phyloP scores from a whole-genome alignment of 371 early-diverging fungal genomes.

The Circinella minor region DNA sequence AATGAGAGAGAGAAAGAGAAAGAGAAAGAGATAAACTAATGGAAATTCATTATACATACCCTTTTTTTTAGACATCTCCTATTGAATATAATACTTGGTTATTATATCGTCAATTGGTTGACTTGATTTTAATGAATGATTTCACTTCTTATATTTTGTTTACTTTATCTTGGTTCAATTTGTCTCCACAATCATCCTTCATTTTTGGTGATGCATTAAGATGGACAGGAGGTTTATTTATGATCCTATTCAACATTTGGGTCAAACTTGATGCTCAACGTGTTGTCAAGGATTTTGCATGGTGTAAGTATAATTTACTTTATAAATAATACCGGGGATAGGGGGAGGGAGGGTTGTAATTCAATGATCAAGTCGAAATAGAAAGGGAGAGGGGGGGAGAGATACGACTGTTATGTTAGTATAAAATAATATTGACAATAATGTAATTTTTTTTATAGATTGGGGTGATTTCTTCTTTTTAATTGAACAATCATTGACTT shows the following conservation, averaged over 20 bases:
- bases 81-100: constrained; percentile 96
- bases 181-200: constrained; percentile 52
- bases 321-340: background rate
- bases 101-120: constrained; percentile 92
- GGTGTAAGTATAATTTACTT: constrained; percentile 76
- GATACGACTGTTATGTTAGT: too few species aligned
- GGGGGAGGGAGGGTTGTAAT: background rate
- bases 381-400: background rate
- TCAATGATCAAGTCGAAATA: too few species aligned
- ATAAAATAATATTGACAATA: too few species aligned
- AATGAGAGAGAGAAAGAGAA: too few species aligned
- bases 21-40: too few species aligned
- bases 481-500: constrained; percentile 84
- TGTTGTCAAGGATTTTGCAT: constrained; percentile 96
- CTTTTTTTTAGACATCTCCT: constrained; percentile 66
- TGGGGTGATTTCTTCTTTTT: constrained; percentile 99
- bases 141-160: constrained; percentile 87
- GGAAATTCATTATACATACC: background rate
- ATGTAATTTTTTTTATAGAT: constrained; percentile 49
- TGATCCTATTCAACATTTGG: constrained; percentile 92
- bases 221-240: constrained; percentile 74
- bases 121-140: constrained; percentile 92
- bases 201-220: constrained; percentile 69
- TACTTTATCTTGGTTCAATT: constrained; percentile 73
- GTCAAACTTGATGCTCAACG: constrained; percentile 96